phyloP scores from a whole-genome alignment of 208 protist species.

The Acanthamoeba royreba region DNA sequence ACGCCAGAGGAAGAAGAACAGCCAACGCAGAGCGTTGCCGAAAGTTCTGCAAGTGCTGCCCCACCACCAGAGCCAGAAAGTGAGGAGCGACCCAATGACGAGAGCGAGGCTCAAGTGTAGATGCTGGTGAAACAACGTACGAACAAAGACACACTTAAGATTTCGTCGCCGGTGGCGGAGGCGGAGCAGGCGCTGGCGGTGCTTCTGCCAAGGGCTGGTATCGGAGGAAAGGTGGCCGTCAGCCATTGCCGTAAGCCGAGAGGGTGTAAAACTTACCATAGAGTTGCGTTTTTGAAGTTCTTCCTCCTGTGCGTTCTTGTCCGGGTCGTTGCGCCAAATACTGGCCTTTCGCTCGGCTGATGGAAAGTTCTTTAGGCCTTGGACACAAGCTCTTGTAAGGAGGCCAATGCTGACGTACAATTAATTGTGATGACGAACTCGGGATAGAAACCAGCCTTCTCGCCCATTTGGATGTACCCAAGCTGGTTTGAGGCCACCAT shows the following conservation, averaged over 20 bases:
- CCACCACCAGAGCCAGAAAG: too few species aligned
- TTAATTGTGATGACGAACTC: background rate
- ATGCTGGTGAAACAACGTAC: too few species aligned
- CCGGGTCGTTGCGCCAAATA: background rate
- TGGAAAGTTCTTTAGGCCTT: background rate
- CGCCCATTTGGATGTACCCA: background rate
- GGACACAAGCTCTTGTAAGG: background rate
- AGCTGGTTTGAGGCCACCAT: background rate
- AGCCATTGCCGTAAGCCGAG: too few species aligned
- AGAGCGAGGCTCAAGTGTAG: too few species aligned
- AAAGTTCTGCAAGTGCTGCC: too few species aligned
- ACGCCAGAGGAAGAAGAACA: background rate
- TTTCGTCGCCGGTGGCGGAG: too few species aligned
- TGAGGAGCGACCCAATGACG: too few species aligned
- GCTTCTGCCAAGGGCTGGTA: too few species aligned
- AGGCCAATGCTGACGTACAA: background rate
- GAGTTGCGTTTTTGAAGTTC: background rate
- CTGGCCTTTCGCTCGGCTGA: background rate
- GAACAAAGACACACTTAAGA: too few species aligned
- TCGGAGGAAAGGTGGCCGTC: too few species aligned
- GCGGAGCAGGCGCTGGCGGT: too few species aligned
- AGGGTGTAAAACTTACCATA: background rate
- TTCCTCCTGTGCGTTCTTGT: background rate
- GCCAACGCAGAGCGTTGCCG: background rate
- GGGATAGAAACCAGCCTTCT: background rate